Base-by-base conservation (phyloP, 192 early-diverging fungal species). In the Backusella sp. region DNA sequence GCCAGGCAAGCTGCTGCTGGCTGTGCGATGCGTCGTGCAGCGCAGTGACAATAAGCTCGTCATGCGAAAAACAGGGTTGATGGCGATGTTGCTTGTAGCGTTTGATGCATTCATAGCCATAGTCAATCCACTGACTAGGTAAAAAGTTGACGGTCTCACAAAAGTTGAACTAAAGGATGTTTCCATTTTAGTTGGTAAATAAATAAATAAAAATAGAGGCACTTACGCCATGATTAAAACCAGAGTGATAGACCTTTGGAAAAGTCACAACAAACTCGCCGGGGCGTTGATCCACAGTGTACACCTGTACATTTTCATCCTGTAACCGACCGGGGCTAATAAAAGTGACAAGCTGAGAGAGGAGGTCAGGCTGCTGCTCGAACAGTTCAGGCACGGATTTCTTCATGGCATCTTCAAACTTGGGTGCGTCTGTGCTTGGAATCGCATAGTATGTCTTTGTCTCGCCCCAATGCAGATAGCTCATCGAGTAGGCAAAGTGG, bases 361-460 rank as follows among this genome's bases (percentile, higher is more conserved):
- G 82, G 72, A 99, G 80, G 82, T 99, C 95, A 1, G 96, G 97
- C 72, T 95, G 94, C 37, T 90, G 86, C 59, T 95, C 91, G 83
- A 98, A 98, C 56, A 98, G 82, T 79, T 97, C 94, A 2, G 96
- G 95, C 26, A 95, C 89, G 9, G 91, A 84, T 5, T 88, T 83
- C 46, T 85, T 86, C 92, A 97, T 97, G 1, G 90, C 87, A 0
- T 89, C 88, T 73, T 99, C 97, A 75, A 99, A 98, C 74, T 86
- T 86, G 53, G 82, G 83, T 0, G 96, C 94, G 70, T 92, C 86
- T 11, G 87, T 82, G 0, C 92, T 92, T 1, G 97, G 96, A 34
- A 99, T 92, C 12, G 95, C 95, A 78, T 99, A 99, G 96, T 96
- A 99, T 0, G 96, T 99, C 85, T 99, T 99, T 49, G 96, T 95